Evolutionary conservation across 805 yeast genomes (phyloP).

Genomic region (Candida manassasensis): DNA sequence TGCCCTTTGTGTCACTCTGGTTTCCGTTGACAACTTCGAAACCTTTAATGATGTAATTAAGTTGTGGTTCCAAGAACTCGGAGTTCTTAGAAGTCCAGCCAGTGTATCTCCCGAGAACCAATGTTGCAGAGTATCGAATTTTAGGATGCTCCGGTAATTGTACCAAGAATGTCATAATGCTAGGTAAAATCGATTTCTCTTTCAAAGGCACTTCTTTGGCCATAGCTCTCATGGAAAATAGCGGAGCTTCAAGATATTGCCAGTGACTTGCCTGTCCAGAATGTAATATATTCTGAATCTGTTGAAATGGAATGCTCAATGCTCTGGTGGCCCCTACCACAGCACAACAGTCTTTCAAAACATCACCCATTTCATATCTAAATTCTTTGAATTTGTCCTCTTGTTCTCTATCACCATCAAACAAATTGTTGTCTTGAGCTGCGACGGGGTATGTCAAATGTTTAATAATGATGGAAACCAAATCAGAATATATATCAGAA

Average conservation of each 20-base stretch:
- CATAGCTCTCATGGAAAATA: constrained; percentile 89
- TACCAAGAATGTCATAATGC: constrained; percentile 63
- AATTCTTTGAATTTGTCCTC: constrained; percentile 93
- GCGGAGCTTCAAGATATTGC: constrained; percentile 88
- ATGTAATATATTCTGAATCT: constrained; percentile 42
- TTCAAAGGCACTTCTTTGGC: constrained; percentile 77
- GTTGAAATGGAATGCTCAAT: constrained; percentile 62
- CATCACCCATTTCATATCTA: constrained; percentile 96
- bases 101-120: constrained; percentile 93
- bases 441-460: constrained; percentile 72
- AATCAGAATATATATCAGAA: constrained; percentile 50
- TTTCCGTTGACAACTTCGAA: constrained; percentile 35
- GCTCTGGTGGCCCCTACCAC: constrained; percentile 78
- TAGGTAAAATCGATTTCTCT: constrained; percentile 68
- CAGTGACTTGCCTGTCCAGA: constrained; percentile 47
- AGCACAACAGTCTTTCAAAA: constrained; percentile 91
- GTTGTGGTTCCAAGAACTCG: constrained; percentile 72
- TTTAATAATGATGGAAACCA: constrained; percentile 56
- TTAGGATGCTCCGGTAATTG: constrained; percentile 80
- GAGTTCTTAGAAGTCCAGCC: constrained; percentile 92
- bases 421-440: constrained; percentile 34
- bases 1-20: constrained; percentile 14
- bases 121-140: constrained; percentile 86
- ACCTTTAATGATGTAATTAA: constrained; percentile 79
- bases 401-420: constrained; percentile 65